Base-by-base conservation (phyloP, 2,329 filamentous ascomycete genomes). In the Ceratocystis diversiconidia region DNA sequence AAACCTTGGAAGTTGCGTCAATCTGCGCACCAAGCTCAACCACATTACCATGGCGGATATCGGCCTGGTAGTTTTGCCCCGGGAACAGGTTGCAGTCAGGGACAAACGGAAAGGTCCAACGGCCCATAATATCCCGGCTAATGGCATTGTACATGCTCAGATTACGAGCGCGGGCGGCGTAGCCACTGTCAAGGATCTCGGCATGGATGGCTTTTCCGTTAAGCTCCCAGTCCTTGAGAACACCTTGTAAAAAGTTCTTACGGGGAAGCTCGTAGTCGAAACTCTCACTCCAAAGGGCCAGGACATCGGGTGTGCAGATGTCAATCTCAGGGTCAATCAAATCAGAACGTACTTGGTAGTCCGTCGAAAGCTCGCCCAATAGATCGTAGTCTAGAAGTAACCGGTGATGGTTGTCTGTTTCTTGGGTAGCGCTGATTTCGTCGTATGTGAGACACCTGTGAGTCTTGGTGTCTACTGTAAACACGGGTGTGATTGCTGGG, bases 121-220 rank as follows among this genome's bases (percentile, higher is more conserved):
- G 82, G 61, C 85, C 85, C 15, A 95, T 80, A n/a, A 96, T 82
- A 73, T 97, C 92, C 71, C 85, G 87, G 74, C 85, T 92, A 64
- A 99, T 85, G 36, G 91, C 84, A 72, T 96, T 90, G 76, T 97
- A 99, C 72, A 92, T 86, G 72, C 89, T 88, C 28, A 97, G 80
- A 72, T 91, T 95, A 72, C 84, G 87, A 12, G 90, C 92, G 69
- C 94, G 82, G 1, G 92, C 91, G 1, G 90, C 89, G 72, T 97
- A 99, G 67, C 90, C 85, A 63, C 91, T 84, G 44, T 85, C 82
- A 57, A 95, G 79, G 69, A 97, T 87, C 71, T 97, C 88, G 1
- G 90, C 88, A 73, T 96, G 91, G 63, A 99, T 90, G n/a, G 90
- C 91, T 78, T 97, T 96, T 67, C 92, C 92, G 74, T 97, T 97